These are phyloP conservation scores for Claviceps sorghi DNA, from an alignment of 2,329 filamentous ascomycete genomes.

Conservation along the genomic window DNA sequence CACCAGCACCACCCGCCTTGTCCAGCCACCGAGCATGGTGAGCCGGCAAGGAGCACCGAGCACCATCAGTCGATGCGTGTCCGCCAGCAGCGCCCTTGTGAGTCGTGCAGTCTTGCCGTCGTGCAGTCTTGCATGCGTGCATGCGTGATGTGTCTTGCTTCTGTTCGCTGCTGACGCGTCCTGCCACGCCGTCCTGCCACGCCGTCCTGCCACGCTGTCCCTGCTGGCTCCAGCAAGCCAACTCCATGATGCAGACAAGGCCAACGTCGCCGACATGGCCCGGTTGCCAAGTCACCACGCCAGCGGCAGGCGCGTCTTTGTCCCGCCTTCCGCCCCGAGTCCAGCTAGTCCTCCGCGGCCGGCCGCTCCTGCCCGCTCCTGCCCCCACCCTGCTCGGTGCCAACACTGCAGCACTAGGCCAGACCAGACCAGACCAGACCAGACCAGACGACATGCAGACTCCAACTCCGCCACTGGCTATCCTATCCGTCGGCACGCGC, in stretches of 20 bases:
- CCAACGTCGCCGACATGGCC: background rate
- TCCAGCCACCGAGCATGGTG: no score
- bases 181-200: background rate
- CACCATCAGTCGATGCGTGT: no score
- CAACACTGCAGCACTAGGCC: background rate
- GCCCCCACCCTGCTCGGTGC: background rate
- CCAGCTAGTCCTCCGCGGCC: background rate
- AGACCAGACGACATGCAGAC: background rate
- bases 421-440: no score
- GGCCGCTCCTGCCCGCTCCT: background rate
- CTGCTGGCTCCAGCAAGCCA: background rate
- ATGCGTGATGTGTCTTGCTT: conserved; percentile 4
- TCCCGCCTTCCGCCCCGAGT: no score
- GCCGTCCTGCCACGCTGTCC: no score
- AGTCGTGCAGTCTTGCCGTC: background rate
- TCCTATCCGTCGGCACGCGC: background rate
- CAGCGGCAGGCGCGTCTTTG: background rate
- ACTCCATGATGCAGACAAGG: background rate
- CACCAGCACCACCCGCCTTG: no score
- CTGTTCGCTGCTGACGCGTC: background rate
- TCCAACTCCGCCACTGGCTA: background rate
- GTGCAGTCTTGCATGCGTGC: background rate
- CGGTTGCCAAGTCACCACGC: background rate
- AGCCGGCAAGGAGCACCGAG: no score
- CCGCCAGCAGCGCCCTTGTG: no score